These are phyloP conservation scores for Tylopilus plumbeoviolaceoides DNA, from an alignment of 768 basidiomycete species.

Conservation along the genomic window DNA sequence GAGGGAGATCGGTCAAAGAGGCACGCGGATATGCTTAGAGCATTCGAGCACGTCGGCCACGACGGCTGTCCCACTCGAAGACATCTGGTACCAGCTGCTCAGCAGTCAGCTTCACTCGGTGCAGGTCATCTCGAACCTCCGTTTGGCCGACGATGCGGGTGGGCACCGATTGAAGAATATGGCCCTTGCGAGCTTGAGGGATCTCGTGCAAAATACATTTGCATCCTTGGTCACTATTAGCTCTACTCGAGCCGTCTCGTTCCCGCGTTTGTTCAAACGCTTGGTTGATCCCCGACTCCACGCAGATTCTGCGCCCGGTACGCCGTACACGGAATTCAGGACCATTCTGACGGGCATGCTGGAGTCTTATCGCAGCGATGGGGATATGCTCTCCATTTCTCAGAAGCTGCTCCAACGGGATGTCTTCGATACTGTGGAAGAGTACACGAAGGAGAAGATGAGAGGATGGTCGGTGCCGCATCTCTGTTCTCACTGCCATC, in stretches of 20 bases:
- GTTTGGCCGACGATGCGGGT: slow-evolving; percentile 20
- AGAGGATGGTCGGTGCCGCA: slow-evolving; percentile 58
- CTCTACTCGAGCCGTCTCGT: slow-evolving; percentile 75
- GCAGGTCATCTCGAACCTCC: slow-evolving; percentile 57
- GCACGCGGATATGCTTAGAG: slow-evolving; percentile 65
- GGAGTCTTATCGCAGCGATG: slow-evolving; percentile 89
- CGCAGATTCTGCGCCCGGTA: slow-evolving; percentile 46
- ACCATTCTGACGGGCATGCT: slow-evolving; percentile 92
- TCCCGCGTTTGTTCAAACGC: slow-evolving; percentile 89
- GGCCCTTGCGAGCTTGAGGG: slow-evolving; percentile 51
- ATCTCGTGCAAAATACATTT: slow-evolving; percentile 82
- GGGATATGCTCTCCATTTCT: slow-evolving; percentile 83
- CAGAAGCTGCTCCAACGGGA: slow-evolving; percentile 80
- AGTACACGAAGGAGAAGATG: slow-evolving; percentile 50
- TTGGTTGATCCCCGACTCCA: slow-evolving; percentile 71
- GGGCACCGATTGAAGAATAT: slow-evolving; percentile 20
- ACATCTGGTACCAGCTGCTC: slow-evolving; percentile 87
- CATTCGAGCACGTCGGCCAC: slow-evolving; percentile 48
- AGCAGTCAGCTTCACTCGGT: slow-evolving; percentile 78
- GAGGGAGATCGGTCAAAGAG: slow-evolving; percentile 54
- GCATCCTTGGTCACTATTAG: slow-evolving; percentile 79
- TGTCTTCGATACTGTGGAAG: slow-evolving; percentile 68
- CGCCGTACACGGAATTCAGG: slow-evolving; percentile 87
- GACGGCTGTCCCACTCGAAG: slow-evolving; percentile 55
- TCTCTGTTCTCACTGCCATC: slow-evolving; percentile 51